These are phyloP conservation scores for Boletus tomentosulus DNA, from an alignment of 768 basidiomycete species.

Conservation along the genomic window DNA sequence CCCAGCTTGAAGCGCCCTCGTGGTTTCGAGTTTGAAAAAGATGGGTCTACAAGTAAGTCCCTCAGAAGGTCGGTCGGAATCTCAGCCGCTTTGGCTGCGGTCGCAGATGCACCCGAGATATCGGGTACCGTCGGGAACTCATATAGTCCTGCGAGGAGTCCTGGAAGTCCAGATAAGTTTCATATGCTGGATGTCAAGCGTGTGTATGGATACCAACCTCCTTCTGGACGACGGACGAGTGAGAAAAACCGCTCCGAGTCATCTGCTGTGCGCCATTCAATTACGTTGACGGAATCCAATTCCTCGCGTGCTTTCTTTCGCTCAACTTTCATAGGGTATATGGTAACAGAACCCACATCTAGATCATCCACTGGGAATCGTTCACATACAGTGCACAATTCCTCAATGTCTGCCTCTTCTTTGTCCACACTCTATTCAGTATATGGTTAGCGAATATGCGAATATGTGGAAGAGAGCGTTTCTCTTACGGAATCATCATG, in stretches of 20 bases:
- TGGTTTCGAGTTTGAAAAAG: constrained; percentile 13
- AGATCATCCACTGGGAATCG: constrained; percentile 38
- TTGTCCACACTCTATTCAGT: not conserved
- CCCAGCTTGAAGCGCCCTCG: not conserved
- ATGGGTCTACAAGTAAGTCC: constrained; percentile 35
- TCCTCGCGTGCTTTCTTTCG: constrained; percentile 85
- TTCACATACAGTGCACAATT: constrained; percentile 65
- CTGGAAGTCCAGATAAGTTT: constrained; percentile 37
- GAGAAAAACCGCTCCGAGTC: constrained; percentile 57
- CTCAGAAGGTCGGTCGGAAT: constrained; percentile 37
- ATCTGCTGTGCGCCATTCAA: constrained; percentile 62
- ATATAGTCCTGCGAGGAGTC: constrained; percentile 84
- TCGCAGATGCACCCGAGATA: constrained; percentile 41
- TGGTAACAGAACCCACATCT: constrained; percentile 43
- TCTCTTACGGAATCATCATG: constrained; percentile 12
- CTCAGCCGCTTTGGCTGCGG: constrained; percentile 29
- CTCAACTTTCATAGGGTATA: constrained; percentile 84
- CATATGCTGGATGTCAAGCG: not conserved
- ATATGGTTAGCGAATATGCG: not conserved
- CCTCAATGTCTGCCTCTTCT: constrained; percentile 63
- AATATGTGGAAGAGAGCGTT: not conserved
- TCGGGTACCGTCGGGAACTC: constrained; percentile 76
- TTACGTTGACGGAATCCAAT: constrained; percentile 76
- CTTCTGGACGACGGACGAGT: constrained; percentile 76
- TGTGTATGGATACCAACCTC: constrained; percentile 46